phyloP scores from a whole-genome alignment of 352 stramenopile species.

The Aphanomyces astaci region DNA sequence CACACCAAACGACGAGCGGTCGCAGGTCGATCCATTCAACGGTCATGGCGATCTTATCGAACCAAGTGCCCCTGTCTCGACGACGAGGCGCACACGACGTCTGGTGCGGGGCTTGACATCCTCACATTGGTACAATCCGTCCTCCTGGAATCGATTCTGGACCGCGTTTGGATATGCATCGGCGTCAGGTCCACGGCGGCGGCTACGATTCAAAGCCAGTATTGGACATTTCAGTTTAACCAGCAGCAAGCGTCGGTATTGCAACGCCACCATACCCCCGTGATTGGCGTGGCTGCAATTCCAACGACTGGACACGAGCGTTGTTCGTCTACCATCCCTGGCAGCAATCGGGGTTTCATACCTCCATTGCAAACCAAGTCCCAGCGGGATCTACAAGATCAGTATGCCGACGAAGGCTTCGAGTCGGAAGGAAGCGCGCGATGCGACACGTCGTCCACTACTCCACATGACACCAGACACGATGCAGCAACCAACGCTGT shows the following conservation, averaged over 20 bases:
- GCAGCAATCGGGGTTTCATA: not conserved
- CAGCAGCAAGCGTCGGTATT: not conserved
- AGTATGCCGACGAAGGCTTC: not conserved
- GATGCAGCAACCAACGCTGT: too few species aligned
- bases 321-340: not conserved
- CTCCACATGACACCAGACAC: not conserved
- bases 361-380: not conserved
- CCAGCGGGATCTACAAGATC: not conserved
- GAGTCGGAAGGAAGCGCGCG: not conserved
- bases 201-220: not conserved
- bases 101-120: too few species aligned
- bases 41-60: not conserved
- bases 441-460: not conserved
- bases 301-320: too few species aligned
- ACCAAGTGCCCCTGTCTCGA: too few species aligned
- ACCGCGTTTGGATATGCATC: not conserved
- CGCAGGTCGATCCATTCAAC: not conserved
- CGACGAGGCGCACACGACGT: too few species aligned
- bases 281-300: too few species aligned
- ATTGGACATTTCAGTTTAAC: conserved; percentile 8
- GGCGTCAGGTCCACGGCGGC: not conserved
- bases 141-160: not conserved
- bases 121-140: not conserved
- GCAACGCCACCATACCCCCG: too few species aligned
- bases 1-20: not conserved